Evolutionary conservation across 768 basidiomycete species (phyloP), one percentile per base, ranked within the genome.

Genomic region (Pisolithus microcarpus): DNA sequence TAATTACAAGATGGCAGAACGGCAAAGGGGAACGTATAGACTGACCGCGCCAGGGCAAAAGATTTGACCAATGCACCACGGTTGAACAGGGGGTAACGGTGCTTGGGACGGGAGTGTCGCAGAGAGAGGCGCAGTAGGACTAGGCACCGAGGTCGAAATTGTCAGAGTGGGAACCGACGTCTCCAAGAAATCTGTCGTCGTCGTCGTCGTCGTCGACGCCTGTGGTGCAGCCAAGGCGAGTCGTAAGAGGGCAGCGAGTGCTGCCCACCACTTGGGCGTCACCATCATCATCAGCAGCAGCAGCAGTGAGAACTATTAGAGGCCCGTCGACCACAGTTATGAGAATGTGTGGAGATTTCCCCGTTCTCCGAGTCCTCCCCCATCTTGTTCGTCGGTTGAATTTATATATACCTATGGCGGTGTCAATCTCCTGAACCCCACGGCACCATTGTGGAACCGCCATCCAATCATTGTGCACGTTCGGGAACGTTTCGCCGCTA

Each of bases 31-130:
- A 3, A 7, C 18, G 7, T 30, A 36, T 11, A 18, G 18, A 57
- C 83, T 53, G 61, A 90, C 89, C 23, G 75, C 48, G 34, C 90
- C 91, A 2, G 88, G 75, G 63, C 90, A 92, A 69, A 89, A 92
- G 49, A 92, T 89, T 48, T 85, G 67, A 43, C 77, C 77, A 0
- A 78, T 75, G 61, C 89, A 91, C 89, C 89, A 91, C 42, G 74
- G 66, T 68, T 91, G 89, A 38, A 67, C 72, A 0, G 87, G 84
- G 16, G 87, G n/a, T n/a, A n/a, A n/a, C n/a, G n/a, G n/a, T n/a
- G n/a, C n/a, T n/a, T n/a, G n/a, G n/a, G 85, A 81, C 15, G 87
- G 85, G 38, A 90, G 61, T n/a, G 68, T 52, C n/a, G 75, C 66
- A 36, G 69, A 69, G 30, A 80, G 66, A 13, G 84, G 56, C 0